Conservation (phyloP, 768 basidiomycete species). For the Termitomyces sp. region DNA sequence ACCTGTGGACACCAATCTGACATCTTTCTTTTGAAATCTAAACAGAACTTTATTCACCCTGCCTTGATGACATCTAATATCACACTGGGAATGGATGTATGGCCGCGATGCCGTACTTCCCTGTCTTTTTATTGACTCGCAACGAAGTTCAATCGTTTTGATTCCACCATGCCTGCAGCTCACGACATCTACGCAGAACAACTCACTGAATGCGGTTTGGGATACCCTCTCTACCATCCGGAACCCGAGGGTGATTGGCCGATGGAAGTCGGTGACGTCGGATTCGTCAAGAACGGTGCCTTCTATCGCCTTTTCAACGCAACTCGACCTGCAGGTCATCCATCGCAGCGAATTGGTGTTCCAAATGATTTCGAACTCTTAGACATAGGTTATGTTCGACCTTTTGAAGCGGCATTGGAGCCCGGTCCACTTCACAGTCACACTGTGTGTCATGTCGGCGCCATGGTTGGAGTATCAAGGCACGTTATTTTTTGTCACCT, state of each 20-base stretch:
- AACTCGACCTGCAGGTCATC: constrained; percentile 2
- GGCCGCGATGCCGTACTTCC: too few species aligned
- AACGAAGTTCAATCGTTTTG: too few species aligned
- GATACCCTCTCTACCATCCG: background rate
- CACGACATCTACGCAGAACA: background rate
- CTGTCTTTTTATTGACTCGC: too few species aligned
- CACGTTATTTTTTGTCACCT: too few species aligned
- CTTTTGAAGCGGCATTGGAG: constrained; percentile 6
- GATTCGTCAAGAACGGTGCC: constrained; percentile 6
- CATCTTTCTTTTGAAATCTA: too few species aligned
- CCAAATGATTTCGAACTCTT: constrained; percentile 6
- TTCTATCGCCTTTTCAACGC: constrained; percentile 12
- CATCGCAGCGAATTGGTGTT: constrained; percentile 6
- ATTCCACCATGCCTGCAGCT: too few species aligned
- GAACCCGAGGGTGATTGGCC: background rate
- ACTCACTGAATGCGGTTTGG: background rate
- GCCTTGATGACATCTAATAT: too few species aligned
- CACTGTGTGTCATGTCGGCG: constrained; percentile 4
- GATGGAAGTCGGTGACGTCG: constrained; percentile 6
- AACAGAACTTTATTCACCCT: too few species aligned
- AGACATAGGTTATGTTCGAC: background rate
- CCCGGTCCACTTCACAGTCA: constrained; percentile 11
- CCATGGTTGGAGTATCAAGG: too few species aligned
- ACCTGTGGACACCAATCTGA: too few species aligned
- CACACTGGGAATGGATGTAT: too few species aligned